phyloP scores from a whole-genome alignment of 352 stramenopile species.

The Phytophthora palmivora region DNA sequence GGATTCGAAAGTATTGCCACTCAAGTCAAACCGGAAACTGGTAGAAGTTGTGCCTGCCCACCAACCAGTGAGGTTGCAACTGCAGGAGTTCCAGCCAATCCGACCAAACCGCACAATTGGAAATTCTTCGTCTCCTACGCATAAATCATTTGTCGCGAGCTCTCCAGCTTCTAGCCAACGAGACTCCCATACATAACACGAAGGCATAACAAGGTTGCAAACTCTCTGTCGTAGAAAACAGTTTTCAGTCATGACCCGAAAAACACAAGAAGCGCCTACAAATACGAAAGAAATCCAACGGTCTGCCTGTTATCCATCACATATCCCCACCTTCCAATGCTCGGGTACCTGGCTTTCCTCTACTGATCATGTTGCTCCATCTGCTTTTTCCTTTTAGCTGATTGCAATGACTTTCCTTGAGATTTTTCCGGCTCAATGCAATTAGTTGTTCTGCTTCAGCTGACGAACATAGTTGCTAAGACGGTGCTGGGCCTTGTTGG shows the following conservation, averaged over 20 bases:
- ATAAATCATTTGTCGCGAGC: not conserved
- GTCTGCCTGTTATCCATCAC: conserved; percentile 41
- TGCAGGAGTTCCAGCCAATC: conserved; percentile 22
- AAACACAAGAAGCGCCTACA: conserved; percentile 14
- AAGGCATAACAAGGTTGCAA: conserved; percentile 29
- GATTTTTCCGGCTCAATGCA: conserved; percentile 8
- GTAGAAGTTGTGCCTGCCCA: conserved; percentile 11
- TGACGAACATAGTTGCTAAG: conserved; percentile 89
- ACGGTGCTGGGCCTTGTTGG: conserved; percentile 91
- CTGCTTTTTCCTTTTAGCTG: conserved; percentile 2
- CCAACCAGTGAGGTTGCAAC: conserved; percentile 4
- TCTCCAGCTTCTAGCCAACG: conserved; percentile 20
- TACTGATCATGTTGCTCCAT: conserved; percentile 24
- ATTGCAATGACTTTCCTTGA: not conserved
- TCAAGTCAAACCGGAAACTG: conserved; percentile 24
- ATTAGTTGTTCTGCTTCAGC: conserved; percentile 84
- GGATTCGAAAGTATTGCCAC: conserved; percentile 24
- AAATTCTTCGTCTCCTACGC: conserved; percentile 13
- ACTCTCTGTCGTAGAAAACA: conserved; percentile 14
- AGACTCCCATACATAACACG: conserved; percentile 58
- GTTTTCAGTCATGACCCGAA: conserved; percentile 6
- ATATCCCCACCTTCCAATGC: conserved; percentile 26
- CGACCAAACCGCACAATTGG: conserved; percentile 8
- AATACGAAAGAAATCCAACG: conserved; percentile 32
- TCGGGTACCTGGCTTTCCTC: conserved; percentile 21